Evolutionary conservation across 2,329 filamentous ascomycete species (phyloP), one percentile per base, ranked within the genome.

Genomic region (Cyphellophora europaea): DNA sequence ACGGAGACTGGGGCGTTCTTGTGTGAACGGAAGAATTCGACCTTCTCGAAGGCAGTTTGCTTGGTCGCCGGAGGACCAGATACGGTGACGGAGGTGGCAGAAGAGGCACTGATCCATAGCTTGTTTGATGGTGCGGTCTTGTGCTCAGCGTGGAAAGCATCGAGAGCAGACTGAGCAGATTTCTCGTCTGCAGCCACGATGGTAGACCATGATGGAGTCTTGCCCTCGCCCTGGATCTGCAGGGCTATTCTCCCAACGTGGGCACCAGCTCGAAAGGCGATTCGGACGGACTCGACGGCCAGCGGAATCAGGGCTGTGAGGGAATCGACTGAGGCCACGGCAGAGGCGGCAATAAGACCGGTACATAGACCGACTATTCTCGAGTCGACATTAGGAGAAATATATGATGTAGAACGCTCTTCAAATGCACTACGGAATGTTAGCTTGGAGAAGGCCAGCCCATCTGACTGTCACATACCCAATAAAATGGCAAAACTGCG

Each of bases 71-170:
- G 73, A 13, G 73, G 72, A 30, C 71, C 73, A 43, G 71, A 75
- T 51, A 77, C 65, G 11, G 72, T 77, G 37, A 77, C 55, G 23
- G 72, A 71, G 58, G 72, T 74, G 23, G 66, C 64, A 43, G 71
- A 74, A 40, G 75, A 65, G 11, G 72, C 72, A 49, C 72, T 75
- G 51, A 77, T 61, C 55, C 74, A 77, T 3, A 72, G 69, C 43
- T 61, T 66, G 37, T 59, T 67, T 29, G 69, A 66, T 12, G 56
- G 55, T 27, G 71, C 58, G 39, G 73, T 68, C 25, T 59, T 61
- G 51, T 58, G 53, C 18, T 47, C 41, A 36, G 58, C 52, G 12
- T 52, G 51, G 13, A 63, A 48, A 13, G 36, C 39, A 28, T 49
- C 47, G 28, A 51, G 37, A 13, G 47, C 49, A 17, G 41, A 35